phyloP scores from a whole-genome alignment of 768 basidiomycete genomes.

The Suillus fuscotomentosus region DNA sequence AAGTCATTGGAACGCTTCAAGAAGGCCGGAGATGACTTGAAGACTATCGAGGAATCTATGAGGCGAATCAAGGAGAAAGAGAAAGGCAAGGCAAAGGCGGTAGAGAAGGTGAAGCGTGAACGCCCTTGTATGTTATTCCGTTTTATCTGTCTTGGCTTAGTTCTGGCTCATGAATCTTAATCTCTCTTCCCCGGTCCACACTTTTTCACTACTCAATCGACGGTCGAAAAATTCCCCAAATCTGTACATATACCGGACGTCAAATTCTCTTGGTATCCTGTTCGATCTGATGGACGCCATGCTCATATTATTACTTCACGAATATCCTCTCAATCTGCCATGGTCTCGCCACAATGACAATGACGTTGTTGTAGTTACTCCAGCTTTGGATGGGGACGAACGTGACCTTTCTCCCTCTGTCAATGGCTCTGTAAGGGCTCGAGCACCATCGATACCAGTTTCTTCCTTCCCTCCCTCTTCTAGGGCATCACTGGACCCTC shows the following conservation, averaged over 20 bases:
- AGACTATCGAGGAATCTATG: constrained; percentile 74
- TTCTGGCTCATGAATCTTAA: constrained; percentile 13
- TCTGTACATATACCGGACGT: constrained; percentile 1
- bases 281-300: neutral
- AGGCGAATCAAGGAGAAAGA: constrained; percentile 74
- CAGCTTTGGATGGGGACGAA: constrained; percentile 52
- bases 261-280: neutral
- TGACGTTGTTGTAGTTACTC: constrained; percentile 37
- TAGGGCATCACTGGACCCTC: constrained; percentile 60
- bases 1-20: constrained; percentile 59
- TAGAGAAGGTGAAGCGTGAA: constrained; percentile 72
- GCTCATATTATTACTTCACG: neutral
- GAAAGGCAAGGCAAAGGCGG: constrained; percentile 66
- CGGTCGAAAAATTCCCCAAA: constrained; percentile 14
- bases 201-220: constrained; percentile 8
- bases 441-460: constrained; percentile 45
- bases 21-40: constrained; percentile 77
- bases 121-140: constrained; percentile 63
- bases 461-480: constrained; percentile 47
- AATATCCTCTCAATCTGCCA: constrained; percentile 2
- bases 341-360: constrained; percentile 13
- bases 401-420: constrained; percentile 30
- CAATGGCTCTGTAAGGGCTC: constrained; percentile 42
- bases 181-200: constrained; percentile 11
- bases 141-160: constrained; percentile 9